These are phyloP conservation scores for Coniochaeta prunicola DNA, from an alignment of 2,329 filamentous ascomycete species.

Conservation along the genomic window DNA sequence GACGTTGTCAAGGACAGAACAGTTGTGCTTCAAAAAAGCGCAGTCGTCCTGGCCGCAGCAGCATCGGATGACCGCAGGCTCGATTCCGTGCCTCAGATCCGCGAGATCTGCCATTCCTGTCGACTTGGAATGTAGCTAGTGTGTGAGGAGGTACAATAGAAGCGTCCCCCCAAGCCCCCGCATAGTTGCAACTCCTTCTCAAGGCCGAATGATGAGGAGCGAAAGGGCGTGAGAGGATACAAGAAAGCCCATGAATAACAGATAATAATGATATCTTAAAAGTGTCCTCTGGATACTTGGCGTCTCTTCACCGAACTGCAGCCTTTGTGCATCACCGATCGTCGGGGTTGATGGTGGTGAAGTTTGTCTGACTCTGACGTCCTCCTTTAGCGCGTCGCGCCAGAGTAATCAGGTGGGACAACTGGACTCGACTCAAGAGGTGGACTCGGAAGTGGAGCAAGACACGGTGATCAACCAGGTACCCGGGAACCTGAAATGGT, in stretches of 20 bases:
- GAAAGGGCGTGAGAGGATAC: no score
- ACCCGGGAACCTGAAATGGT: neutral
- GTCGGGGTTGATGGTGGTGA: neutral
- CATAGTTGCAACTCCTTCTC: neutral
- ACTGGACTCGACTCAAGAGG: neutral
- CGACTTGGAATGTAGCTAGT: neutral
- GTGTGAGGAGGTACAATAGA: neutral
- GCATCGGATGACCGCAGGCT: slow-evolving; percentile 45
- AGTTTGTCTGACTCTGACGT: neutral
- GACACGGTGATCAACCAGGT: neutral
- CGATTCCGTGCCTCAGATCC: neutral
- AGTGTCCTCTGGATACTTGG: neutral
- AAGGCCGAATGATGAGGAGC: neutral
- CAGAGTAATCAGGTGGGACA: neutral
- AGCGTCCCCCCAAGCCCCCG: neutral
- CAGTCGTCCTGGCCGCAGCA: slow-evolving; percentile 83
- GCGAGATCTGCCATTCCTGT: slow-evolving; percentile 3
- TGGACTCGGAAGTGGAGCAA: neutral
- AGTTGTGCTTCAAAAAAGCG: slow-evolving; percentile 74
- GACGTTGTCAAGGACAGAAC: slow-evolving; percentile 66
- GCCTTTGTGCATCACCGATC: neutral
- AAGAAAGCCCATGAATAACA: no score
- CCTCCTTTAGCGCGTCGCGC: neutral
- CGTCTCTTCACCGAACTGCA: neutral
- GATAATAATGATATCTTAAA: neutral